phyloP scores from a whole-genome alignment of 495 filamentous ascomycete genomes.

The Barbatosphaeria neglecta region DNA sequence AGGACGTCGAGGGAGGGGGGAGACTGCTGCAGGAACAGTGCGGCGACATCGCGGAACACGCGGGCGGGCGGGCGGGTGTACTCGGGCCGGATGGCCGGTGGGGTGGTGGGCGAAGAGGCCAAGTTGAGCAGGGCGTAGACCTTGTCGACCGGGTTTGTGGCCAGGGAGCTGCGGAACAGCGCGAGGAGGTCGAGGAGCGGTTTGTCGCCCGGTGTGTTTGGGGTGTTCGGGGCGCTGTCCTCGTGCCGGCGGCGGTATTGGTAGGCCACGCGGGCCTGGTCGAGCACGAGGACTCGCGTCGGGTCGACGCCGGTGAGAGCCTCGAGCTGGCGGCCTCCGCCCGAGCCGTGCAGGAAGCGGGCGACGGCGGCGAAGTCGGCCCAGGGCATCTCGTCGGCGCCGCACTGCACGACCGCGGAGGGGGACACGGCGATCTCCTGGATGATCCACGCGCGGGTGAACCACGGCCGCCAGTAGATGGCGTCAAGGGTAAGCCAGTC shows the following conservation, averaged over 20 bases:
- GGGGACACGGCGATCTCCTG: constrained; percentile 26
- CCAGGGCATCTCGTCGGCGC: constrained; percentile 14
- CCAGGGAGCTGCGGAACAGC: background rate
- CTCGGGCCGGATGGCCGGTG: background rate
- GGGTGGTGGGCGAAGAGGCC: background rate
- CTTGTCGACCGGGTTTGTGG: background rate
- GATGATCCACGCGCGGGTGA: constrained; percentile 22
- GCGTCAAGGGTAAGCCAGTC: background rate
- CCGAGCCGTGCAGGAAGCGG: background rate
- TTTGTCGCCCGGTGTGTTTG: background rate
- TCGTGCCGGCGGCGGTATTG: background rate
- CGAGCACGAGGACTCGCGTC: background rate
- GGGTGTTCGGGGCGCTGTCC: background rate
- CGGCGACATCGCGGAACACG: background rate
- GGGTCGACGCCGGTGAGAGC: background rate
- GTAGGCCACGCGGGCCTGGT: background rate
- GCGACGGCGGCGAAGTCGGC: constrained; percentile 21
- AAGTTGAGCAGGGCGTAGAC: background rate
- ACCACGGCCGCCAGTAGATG: constrained; percentile 9
- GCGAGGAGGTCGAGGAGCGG: background rate
- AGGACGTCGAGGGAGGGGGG: background rate
- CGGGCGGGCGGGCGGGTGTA: background rate
- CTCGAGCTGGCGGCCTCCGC: too few relatives aligned
- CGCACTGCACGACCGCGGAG: constrained; percentile 16
- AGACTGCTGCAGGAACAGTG: background rate